Conservation (phyloP, 495 filamentous ascomycete species). For the Filosporella fistucella region DNA sequence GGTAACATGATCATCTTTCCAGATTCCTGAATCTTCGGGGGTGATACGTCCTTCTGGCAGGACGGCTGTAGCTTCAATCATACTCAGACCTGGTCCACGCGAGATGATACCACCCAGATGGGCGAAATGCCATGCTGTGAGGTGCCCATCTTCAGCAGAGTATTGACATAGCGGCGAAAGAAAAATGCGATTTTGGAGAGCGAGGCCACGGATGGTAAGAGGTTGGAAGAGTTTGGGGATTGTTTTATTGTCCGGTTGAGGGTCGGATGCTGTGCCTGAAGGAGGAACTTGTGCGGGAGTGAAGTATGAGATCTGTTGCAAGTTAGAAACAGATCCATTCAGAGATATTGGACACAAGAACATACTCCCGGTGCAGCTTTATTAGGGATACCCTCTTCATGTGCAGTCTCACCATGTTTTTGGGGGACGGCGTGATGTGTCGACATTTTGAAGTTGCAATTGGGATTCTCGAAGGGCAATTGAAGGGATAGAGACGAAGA, state of each 20-base stretch:
- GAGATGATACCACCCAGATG: constrained; percentile 51
- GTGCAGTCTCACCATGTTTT: constrained; percentile 9
- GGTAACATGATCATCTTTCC: constrained; percentile 68
- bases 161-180: constrained; percentile 66
- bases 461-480: not conserved
- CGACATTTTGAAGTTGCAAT: constrained; percentile 14
- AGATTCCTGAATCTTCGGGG: constrained; percentile 66
- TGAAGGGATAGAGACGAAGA: not conserved
- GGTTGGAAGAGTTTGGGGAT: constrained; percentile 69
- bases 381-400: constrained; percentile 12
- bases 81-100: constrained; percentile 63
- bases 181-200: constrained; percentile 58
- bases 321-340: not conserved
- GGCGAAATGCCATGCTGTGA: constrained; percentile 56
- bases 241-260: constrained; percentile 48
- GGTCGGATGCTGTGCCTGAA: constrained; percentile 58
- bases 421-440: constrained; percentile 11
- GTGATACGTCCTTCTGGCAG: constrained; percentile 72
- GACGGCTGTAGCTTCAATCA: constrained; percentile 73
- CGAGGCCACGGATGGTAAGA: constrained; percentile 51
- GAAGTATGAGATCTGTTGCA: constrained; percentile 54
- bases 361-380: constrained; percentile 17
- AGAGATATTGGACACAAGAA: not conserved
- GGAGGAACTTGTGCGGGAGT: constrained; percentile 62
- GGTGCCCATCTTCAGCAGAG: constrained; percentile 57